Evolutionary conservation across 306 rosid genomes (phyloP), one percentile per base, ranked within the genome.

Genomic region (Glycine tomentella): DNA sequence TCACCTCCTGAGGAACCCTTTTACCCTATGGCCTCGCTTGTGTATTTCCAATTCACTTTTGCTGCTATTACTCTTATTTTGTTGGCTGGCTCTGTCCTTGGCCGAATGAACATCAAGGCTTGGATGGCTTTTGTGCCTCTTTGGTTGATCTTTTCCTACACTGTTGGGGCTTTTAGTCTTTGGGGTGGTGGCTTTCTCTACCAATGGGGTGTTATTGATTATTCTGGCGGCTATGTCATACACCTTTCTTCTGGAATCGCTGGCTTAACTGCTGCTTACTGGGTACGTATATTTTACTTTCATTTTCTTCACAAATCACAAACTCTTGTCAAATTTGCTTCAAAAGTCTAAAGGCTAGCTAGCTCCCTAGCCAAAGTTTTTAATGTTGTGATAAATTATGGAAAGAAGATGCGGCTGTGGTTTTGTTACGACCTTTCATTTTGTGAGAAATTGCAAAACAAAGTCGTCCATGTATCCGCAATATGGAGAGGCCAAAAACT

Each of bases 121-220:
- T 94, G 98, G 98, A 94, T 94, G 97, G 97, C 96, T 44, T 94
- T 94, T 79, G 97, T 94, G 11, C 98, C 98, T 66, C 94, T 94
- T 34, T 94, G 98, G 98, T 86, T 94, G 0, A 68, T 90, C 25
- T 92, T 94, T 53, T 92, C 97, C 0, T 94, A 92, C 83, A 94
- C 98, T 9, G 97, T 94, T 16, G 98, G 98, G 2, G 97, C 97
- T 3, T 94, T 83, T 69, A 88, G 93, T 14, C 82, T 94, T 0
- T 94, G 98, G 98, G 98, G 98, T 62, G 98, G 96, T 14, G 98
- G 97, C 2, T 94, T 94, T 80, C 90, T 94, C 16, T 92, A 89
- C 34, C 94, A 86, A 0, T 94, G 97, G 98, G 98, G 97, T 9
- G 96, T 92, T 5, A 94, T 94, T 9, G 96, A 94, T 83, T 94